Conservation (phyloP, 2,329 filamentous ascomycete genomes). For the Cercospora zeina region DNA sequence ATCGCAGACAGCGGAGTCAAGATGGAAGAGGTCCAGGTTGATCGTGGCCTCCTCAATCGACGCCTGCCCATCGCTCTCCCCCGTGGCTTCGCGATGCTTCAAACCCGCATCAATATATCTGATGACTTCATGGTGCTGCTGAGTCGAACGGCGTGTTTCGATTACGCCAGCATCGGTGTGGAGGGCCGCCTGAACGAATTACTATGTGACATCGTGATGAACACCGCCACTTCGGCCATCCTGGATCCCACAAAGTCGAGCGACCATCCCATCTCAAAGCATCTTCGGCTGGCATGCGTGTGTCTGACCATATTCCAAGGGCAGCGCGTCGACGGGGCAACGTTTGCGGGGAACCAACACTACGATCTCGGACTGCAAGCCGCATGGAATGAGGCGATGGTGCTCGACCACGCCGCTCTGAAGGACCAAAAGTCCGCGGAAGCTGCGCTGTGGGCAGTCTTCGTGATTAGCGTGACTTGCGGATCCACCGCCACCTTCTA, state of each 20-base stretch:
- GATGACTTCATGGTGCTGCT: constrained; percentile 35
- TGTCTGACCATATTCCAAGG: constrained; percentile 40
- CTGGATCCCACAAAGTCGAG: constrained; percentile 19
- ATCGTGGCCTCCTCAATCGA: constrained; percentile 25
- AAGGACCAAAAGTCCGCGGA: constrained; percentile 38
- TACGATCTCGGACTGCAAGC: constrained; percentile 38
- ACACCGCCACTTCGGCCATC: constrained; percentile 27
- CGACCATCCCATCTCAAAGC: constrained; percentile 36
- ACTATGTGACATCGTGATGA: constrained; percentile 38
- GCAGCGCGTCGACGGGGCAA: constrained; percentile 34
- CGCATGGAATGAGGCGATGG: constrained; percentile 37
- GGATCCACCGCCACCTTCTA: constrained; percentile 33
- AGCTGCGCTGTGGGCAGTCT: constrained; percentile 39
- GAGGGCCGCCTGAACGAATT: constrained; percentile 37
- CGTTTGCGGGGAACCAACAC: constrained; percentile 34
- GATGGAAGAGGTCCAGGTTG: constrained; percentile 24
- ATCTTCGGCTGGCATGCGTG: constrained; percentile 38
- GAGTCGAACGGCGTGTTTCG: constrained; percentile 40
- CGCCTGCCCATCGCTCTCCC: constrained; percentile 38
- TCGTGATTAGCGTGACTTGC: constrained; percentile 41
- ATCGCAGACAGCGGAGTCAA: constrained; percentile 27
- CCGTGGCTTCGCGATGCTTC: constrained; percentile 37
- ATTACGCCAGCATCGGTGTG: constrained; percentile 38
- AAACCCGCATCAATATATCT: constrained; percentile 33
- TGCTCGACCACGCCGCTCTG: constrained; percentile 35